These are phyloP conservation scores for Plasmodium coatneyi DNA, from an alignment of 169 alveolate species.

Conservation along the genomic window DNA sequence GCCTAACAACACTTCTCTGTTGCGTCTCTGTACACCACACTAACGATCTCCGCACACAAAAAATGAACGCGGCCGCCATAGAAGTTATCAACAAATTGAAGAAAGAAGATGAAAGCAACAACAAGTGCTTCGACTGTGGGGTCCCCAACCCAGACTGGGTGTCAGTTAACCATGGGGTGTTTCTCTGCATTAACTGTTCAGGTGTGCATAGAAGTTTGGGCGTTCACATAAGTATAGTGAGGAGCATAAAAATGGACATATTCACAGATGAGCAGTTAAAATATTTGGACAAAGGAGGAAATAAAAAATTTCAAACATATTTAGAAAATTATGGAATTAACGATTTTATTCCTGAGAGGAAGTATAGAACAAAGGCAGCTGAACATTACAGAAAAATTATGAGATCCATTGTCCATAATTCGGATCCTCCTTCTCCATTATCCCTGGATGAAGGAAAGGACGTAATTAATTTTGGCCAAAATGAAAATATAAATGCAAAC, in stretches of 20 bases:
- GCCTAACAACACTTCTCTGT: background rate
- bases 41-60: background rate
- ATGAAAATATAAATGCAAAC: conserved; percentile 43
- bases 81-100: conserved; percentile 65
- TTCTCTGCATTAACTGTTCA: conserved; percentile 95
- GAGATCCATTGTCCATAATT: conserved; percentile 58
- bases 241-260: conserved; percentile 94
- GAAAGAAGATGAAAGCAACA: conserved; percentile 75
- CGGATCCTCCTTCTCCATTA: conserved; percentile 71
- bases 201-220: conserved; percentile 93
- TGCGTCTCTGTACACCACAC: background rate
- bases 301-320: conserved; percentile 78
- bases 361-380: conserved; percentile 85
- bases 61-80: conserved; percentile 66
- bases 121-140: conserved; percentile 85
- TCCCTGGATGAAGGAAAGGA: conserved; percentile 59
- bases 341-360: conserved; percentile 80
- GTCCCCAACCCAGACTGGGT: conserved; percentile 96
- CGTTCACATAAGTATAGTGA: conserved; percentile 93
- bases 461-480: conserved; percentile 50
- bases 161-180: conserved; percentile 94
- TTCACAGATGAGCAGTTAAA: conserved; percentile 93
- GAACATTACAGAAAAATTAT: conserved; percentile 82
- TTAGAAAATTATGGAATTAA: conserved; percentile 81
- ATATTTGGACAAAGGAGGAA: conserved; percentile 87